Conservation (phyloP, 306 rosid genomes). For the Calophaca sinica region DNA sequence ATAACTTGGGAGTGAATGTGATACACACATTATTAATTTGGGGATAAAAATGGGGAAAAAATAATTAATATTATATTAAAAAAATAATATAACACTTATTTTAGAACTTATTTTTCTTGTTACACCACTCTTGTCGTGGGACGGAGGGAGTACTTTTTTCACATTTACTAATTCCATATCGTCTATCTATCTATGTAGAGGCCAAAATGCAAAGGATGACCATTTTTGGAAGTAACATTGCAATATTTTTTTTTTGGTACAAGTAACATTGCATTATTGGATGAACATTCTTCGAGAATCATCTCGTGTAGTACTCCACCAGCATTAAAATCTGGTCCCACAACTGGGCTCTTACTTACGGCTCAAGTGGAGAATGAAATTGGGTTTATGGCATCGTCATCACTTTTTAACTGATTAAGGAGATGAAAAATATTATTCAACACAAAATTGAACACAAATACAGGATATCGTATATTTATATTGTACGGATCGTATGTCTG, state of each 20-base stretch:
- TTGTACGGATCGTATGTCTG: too few species aligned
- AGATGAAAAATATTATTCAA: too few species aligned
- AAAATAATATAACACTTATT: too few species aligned
- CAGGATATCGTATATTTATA: too few species aligned
- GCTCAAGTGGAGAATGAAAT: conserved; percentile 4
- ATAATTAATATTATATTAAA: too few species aligned
- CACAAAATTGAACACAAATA: too few species aligned
- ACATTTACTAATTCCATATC: conserved; percentile 1
- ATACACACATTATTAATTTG: too few species aligned
- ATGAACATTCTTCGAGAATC: background rate
- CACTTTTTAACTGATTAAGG: background rate
- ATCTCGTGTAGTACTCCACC: background rate
- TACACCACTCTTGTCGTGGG: too few species aligned
- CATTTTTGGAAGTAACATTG: background rate
- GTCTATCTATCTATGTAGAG: background rate
- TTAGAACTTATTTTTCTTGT: too few species aligned
- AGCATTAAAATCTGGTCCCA: conserved; percentile 7
- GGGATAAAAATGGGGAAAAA: too few species aligned
- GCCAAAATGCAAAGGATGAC: background rate
- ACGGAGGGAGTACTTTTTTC: background rate
- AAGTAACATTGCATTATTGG: background rate
- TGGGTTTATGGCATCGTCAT: background rate
- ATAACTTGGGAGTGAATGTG: too few species aligned
- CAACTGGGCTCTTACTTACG: background rate
- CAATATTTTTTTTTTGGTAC: background rate